These are phyloP conservation scores for Nigrospora osmanthi DNA, from an alignment of 2,329 filamentous ascomycete species.

Conservation along the genomic window DNA sequence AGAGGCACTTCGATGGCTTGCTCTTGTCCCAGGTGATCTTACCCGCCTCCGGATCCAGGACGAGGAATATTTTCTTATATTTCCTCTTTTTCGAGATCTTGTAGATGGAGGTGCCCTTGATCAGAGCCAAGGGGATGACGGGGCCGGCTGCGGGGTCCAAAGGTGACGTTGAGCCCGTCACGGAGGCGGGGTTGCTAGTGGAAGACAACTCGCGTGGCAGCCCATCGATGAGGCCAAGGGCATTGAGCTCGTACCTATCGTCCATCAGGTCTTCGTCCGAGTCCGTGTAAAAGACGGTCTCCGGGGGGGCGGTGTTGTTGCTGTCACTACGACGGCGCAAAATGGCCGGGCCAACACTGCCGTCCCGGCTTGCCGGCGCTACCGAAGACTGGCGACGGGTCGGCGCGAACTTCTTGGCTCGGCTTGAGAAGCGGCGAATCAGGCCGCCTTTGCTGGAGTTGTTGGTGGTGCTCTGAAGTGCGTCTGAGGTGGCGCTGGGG, in stretches of 20 bases:
- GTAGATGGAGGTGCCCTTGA: conserved; percentile 68
- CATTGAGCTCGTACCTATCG: conserved; percentile 38
- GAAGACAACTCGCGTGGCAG: conserved; percentile 36
- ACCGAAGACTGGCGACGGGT: conserved; percentile 72
- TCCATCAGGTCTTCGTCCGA: conserved; percentile 49
- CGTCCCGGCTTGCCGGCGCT: conserved; percentile 69
- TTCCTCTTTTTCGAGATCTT: conserved; percentile 83
- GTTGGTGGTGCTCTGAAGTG: conserved; percentile 16
- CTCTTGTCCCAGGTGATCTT: conserved; percentile 83
- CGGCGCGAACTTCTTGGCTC: conserved; percentile 61
- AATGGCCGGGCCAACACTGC: conserved; percentile 83
- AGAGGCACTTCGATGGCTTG: conserved; percentile 75
- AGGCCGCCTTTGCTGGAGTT: conserved; percentile 43
- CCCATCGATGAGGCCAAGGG: conserved; percentile 33
- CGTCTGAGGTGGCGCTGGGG: conserved; percentile 46
- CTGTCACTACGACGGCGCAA: conserved; percentile 85
- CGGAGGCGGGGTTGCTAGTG: conserved; percentile 38
- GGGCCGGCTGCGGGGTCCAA: conserved; percentile 49
- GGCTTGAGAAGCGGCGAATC: conserved; percentile 79
- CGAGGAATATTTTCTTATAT: conserved; percentile 60
- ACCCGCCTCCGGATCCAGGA: conserved; percentile 74
- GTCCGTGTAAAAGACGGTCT: conserved; percentile 34
- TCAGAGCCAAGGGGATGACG: conserved; percentile 67
- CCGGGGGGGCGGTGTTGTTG: conserved; percentile 59
- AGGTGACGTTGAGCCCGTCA: conserved; percentile 30